A percentile compares a stretch with the other conserved stretches of the same genome.
These are phyloP conservation scores for Rosellinia necatrix DNA, from an alignment of 2,329 filamentous ascomycete genomes.

Conservation along the genomic window DNA sequence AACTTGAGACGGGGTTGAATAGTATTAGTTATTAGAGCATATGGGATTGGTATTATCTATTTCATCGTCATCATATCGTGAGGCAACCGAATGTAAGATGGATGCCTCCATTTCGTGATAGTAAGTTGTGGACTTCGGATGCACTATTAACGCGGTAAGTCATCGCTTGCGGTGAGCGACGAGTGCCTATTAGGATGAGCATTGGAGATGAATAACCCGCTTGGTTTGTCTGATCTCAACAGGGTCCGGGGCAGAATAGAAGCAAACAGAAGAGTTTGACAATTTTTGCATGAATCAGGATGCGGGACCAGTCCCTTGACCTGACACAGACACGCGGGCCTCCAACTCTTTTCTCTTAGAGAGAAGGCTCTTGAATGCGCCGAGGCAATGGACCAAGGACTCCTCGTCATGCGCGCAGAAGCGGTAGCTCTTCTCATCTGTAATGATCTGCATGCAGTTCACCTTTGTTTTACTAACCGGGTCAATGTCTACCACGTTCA, in stretches of 20 bases:
- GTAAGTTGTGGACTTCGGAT: slow-evolving; percentile 15
- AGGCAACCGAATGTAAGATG: slow-evolving; percentile 22
- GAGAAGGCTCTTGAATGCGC: slow-evolving; percentile 86
- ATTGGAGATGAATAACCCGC: neutral
- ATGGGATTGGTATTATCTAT: slow-evolving; percentile 31
- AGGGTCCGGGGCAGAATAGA: neutral
- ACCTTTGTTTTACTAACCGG: slow-evolving; percentile 82
- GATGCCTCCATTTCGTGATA: slow-evolving; percentile 20
- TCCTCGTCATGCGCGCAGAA: slow-evolving; percentile 84
- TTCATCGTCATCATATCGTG: slow-evolving; percentile 34
- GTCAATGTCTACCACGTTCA: slow-evolving; percentile 92
- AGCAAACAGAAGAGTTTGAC: neutral
- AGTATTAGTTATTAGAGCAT: slow-evolving; percentile 14
- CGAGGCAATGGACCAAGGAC: slow-evolving; percentile 79
- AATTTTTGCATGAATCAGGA: neutral
- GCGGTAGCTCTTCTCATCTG: slow-evolving; percentile 83
- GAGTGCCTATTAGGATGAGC: neutral
- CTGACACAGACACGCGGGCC: slow-evolving; percentile 50
- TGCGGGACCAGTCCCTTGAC: slow-evolving; percentile 23
- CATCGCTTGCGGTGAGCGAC: neutral
- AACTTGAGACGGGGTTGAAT: neutral
- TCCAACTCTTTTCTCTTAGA: slow-evolving; percentile 70
- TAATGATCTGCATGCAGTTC: slow-evolving; percentile 90
- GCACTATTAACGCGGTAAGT: slow-evolving; percentile 12
- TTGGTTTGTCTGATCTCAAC: slow-evolving; percentile 12